Percentiles rank a stretch among this genome's conserved stretches.
These are phyloP conservation scores for Magnolia kwangsiensis DNA, from an alignment of 164 flowering plant species.

Conservation along the genomic window DNA sequence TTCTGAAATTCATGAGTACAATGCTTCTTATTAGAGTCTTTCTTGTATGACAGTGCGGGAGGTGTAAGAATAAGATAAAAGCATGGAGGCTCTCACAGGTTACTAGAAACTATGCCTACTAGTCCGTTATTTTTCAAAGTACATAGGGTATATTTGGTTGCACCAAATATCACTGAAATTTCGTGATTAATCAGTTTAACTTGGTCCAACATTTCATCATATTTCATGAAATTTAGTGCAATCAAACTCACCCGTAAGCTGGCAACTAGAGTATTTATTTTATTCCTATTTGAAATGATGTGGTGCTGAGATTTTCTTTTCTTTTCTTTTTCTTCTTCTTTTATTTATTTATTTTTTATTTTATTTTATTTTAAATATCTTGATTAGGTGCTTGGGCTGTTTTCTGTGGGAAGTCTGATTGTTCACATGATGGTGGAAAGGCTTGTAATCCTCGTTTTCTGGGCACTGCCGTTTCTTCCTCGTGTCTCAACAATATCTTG, in stretches of 20 bases:
- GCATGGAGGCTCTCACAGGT: not conserved
- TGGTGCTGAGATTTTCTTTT: not conserved
- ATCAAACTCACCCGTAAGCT: not conserved
- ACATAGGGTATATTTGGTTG: not conserved
- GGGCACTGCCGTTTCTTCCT: slow-evolving; percentile 23
- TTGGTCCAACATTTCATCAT: no score
- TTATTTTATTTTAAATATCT: no score
- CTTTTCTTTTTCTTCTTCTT: no score
- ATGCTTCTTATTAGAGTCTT: not conserved
- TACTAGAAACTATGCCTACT: not conserved
- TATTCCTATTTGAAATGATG: not conserved
- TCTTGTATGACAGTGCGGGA: not conserved
- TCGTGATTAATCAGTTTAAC: no score
- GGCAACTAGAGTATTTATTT: not conserved
- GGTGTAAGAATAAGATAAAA: not conserved
- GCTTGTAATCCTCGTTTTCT: slow-evolving; percentile 20
- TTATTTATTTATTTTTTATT: no score
- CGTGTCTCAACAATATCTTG: slow-evolving; percentile 43
- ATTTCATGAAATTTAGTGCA: not conserved
- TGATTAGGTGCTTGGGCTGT: slow-evolving; percentile 29
- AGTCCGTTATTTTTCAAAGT: not conserved
- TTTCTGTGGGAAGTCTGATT: slow-evolving; percentile 37
- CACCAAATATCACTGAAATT: no score
- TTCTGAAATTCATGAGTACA: not conserved
- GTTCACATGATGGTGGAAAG: slow-evolving; percentile 12